phyloP scores from a whole-genome alignment of 148 eudicot species.

The Diospyros kaki region DNA sequence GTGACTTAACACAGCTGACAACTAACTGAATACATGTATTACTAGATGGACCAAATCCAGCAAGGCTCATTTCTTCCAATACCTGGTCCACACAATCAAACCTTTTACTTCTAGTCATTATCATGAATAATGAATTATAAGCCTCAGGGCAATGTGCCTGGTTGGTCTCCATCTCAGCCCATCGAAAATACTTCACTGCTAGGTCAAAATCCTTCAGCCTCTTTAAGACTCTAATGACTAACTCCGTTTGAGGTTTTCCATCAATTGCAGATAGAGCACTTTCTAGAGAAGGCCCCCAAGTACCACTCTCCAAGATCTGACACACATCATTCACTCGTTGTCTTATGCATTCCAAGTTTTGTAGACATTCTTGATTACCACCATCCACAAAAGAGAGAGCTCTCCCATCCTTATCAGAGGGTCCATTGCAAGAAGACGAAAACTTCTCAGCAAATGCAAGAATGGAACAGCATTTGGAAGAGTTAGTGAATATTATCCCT shows the following conservation, averaged over 20 bases:
- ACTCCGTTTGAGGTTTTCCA: constrained; percentile 41
- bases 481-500: constrained; percentile 17
- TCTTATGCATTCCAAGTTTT: constrained; percentile 24
- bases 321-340: constrained; percentile 53
- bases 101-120: constrained; percentile 60
- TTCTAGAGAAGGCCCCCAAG: constrained; percentile 77
- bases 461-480: constrained; percentile 16
- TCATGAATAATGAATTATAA: constrained; percentile 76
- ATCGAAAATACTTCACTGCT: constrained; percentile 72
- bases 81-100: constrained; percentile 52
- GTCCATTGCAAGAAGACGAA: constrained; percentile 33
- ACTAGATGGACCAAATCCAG: constrained; percentile 75
- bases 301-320: constrained; percentile 57
- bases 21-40: constrained; percentile 66
- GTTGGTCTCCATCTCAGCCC: constrained; percentile 58
- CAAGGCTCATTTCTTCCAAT: constrained; percentile 89
- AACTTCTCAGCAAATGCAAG: constrained; percentile 21
- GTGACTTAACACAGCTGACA: constrained; percentile 48
- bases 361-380: constrained; percentile 25
- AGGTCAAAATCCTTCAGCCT: constrained; percentile 56
- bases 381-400: constrained; percentile 16
- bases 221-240: constrained; percentile 64
- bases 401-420: constrained; percentile 22
- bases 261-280: constrained; percentile 38
- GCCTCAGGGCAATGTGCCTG: constrained; percentile 74